phyloP scores from a whole-genome alignment of 345 rosid genomes.

The Corymbia maculata region DNA sequence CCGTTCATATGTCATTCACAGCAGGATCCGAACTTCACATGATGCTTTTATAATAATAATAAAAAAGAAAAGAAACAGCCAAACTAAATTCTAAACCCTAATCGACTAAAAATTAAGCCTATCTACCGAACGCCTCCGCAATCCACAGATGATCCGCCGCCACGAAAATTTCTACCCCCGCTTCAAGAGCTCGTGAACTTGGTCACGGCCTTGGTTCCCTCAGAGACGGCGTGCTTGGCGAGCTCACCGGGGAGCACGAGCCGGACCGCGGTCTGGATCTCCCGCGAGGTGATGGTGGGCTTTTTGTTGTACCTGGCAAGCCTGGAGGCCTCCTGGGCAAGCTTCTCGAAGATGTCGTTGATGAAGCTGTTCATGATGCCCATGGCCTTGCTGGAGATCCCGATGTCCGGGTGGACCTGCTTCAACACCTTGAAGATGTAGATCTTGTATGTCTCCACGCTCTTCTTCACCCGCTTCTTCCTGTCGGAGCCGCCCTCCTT shows the following conservation, averaged over 20 bases:
- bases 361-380: constrained; percentile 70
- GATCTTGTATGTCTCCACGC: constrained; percentile 68
- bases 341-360: constrained; percentile 58
- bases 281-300: constrained; percentile 60
- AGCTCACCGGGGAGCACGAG: constrained; percentile 64
- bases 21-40: background rate
- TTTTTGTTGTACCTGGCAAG: constrained; percentile 83
- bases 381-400: constrained; percentile 41
- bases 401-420: constrained; percentile 3
- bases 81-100: background rate
- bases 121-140: background rate
- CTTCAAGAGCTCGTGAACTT: constrained; percentile 59
- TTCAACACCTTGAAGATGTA: constrained; percentile 34
- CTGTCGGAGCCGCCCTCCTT: constrained; percentile 49
- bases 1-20: background rate
- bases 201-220: constrained; percentile 71
- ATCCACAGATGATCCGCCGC: background rate
- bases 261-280: constrained; percentile 64
- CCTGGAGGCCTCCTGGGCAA: constrained; percentile 38
- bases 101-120: background rate
- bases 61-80: background rate
- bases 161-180: background rate
- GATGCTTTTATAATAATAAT: background rate
- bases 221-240: constrained; percentile 73
- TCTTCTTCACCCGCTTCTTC: constrained; percentile 58